These are phyloP conservation scores for Botryotinia narcissicola DNA, from an alignment of 2,329 filamentous ascomycete genomes.

Conservation along the genomic window DNA sequence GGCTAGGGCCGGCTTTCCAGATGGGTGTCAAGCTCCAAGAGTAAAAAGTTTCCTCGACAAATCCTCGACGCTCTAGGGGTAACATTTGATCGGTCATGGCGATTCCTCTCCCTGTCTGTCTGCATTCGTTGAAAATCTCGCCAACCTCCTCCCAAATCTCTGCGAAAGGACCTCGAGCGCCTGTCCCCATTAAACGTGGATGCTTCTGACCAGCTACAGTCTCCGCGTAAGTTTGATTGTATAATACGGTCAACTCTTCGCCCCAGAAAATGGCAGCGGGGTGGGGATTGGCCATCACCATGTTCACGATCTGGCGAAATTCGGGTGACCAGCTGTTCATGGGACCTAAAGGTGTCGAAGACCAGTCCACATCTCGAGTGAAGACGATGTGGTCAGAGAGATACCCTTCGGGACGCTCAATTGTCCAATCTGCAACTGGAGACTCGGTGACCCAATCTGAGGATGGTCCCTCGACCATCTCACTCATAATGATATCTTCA, in stretches of 20 bases:
- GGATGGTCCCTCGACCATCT: not conserved
- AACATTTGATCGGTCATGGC: slow-evolving; percentile 79
- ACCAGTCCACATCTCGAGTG: slow-evolving; percentile 70
- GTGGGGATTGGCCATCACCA: slow-evolving; percentile 76
- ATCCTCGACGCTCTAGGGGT: slow-evolving; percentile 67
- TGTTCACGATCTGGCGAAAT: slow-evolving; percentile 71
- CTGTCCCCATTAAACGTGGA: slow-evolving; percentile 60
- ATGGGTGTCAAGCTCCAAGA: slow-evolving; percentile 79
- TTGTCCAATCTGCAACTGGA: not conserved
- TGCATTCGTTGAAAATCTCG: slow-evolving; percentile 65
- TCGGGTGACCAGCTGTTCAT: slow-evolving; percentile 67
- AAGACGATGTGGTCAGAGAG: slow-evolving; percentile 70
- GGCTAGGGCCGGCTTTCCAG: slow-evolving; percentile 59
- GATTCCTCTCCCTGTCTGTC: slow-evolving; percentile 67
- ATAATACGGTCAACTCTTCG: slow-evolving; percentile 60
- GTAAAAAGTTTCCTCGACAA: slow-evolving; percentile 73
- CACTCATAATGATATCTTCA: not conserved
- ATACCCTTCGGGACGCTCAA: slow-evolving; percentile 40
- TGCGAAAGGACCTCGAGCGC: slow-evolving; percentile 54
- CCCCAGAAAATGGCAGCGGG: slow-evolving; percentile 78
- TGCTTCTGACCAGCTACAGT: slow-evolving; percentile 75
- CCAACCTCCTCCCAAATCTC: slow-evolving; percentile 73
- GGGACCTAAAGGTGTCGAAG: slow-evolving; percentile 66
- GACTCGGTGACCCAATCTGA: not conserved
- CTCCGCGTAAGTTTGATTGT: slow-evolving; percentile 67